These are phyloP conservation scores for Epithele typhae DNA, from an alignment of 768 basidiomycete species.

Conservation along the genomic window DNA sequence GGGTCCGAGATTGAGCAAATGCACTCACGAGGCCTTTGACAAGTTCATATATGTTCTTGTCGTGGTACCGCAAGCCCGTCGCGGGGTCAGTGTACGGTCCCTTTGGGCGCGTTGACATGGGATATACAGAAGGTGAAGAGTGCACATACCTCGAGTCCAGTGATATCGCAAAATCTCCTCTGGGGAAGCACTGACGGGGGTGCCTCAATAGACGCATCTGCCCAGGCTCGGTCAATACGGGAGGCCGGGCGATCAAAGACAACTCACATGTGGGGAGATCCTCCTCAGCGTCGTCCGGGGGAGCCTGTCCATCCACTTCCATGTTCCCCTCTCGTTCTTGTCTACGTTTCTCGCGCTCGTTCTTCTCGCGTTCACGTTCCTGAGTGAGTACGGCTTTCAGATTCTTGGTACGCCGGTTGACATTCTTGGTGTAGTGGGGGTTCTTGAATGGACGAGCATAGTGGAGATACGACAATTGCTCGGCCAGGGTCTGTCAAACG, in stretches of 20 bases:
- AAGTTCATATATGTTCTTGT: slow-evolving; percentile 83
- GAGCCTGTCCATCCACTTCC: slow-evolving; percentile 49
- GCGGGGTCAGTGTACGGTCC: slow-evolving; percentile 83
- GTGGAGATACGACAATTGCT: slow-evolving; percentile 70
- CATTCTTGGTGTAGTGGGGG: slow-evolving; percentile 61
- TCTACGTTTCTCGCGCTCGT: slow-evolving; percentile 56
- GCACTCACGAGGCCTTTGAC: slow-evolving; percentile 63
- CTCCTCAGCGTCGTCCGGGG: slow-evolving; percentile 35
- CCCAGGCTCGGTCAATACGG: background rate
- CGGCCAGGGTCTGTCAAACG: slow-evolving; percentile 65
- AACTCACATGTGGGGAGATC: slow-evolving; percentile 69
- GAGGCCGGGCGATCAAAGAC: background rate
- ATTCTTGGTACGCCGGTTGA: slow-evolving; percentile 72
- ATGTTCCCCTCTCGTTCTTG: slow-evolving; percentile 50
- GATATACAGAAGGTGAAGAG: too few species aligned
- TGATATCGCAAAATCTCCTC: slow-evolving; percentile 80
- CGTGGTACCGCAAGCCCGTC: slow-evolving; percentile 76
- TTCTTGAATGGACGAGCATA: slow-evolving; percentile 77
- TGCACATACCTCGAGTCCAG: slow-evolving; percentile 73
- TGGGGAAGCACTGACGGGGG: slow-evolving; percentile 79
- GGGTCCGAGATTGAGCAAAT: background rate
- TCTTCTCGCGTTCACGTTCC: slow-evolving; percentile 73
- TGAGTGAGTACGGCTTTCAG: slow-evolving; percentile 73
- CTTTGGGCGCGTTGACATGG: slow-evolving; percentile 28
- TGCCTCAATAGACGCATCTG: slow-evolving; percentile 80